A percentile compares a stretch with the other conserved stretches of the same genome.
Evolutionary conservation across 129 eudicot genomes (phyloP).

Genomic region (Flaveria linearis): DNA sequence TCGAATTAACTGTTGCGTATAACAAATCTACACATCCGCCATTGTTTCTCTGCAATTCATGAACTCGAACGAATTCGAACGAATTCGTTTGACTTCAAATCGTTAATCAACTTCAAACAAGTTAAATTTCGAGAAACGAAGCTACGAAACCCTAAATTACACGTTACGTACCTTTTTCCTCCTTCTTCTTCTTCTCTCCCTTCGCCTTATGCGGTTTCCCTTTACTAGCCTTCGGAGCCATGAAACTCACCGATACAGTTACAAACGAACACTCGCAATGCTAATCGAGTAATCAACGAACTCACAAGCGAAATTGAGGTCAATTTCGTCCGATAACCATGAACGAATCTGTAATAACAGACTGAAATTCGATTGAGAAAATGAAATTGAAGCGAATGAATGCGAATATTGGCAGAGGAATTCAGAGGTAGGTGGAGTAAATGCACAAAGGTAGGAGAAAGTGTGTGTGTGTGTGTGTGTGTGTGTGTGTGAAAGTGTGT

Average conservation of each 20-base stretch:
- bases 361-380: neutral
- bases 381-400: neutral
- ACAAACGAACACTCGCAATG: neutral
- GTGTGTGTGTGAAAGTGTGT: neutral
- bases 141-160: neutral
- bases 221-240: constrained; percentile 91
- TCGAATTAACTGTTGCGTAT: neutral
- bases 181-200: constrained; percentile 97
- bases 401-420: neutral
- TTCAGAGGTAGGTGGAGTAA: constrained; percentile 13
- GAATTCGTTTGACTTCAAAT: no score
- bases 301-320: neutral
- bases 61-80: neutral
- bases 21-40: neutral
- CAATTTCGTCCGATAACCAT: neutral
- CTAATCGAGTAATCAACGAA: neutral
- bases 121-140: neutral
- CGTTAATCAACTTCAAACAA: no score
- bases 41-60: neutral
- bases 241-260: constrained; percentile 16
- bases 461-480: constrained; percentile 12
- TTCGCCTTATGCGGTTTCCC: constrained; percentile 78
- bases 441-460: neutral
- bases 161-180: constrained; percentile 66
- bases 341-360: neutral